Conservation (phyloP, 345 rosid genomes). For the Gossypium herbaceum region DNA sequence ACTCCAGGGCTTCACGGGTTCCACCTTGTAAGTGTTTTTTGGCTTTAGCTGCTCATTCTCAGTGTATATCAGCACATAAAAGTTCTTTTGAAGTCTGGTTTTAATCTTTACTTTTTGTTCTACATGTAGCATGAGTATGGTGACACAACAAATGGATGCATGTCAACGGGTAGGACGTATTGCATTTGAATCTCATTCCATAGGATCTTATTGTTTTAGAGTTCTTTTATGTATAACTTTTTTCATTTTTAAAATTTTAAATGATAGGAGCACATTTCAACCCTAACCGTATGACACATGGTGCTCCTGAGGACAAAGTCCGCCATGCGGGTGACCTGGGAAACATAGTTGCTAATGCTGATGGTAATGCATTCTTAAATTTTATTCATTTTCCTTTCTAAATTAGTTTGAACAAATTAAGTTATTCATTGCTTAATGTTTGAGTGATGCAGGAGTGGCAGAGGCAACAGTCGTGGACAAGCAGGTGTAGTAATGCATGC, state of each 20-base stretch:
- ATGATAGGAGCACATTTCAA: constrained; percentile 83
- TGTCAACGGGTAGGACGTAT: constrained; percentile 65
- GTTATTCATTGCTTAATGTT: constrained; percentile 6
- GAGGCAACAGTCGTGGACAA: constrained; percentile 79
- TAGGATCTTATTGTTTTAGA: neutral
- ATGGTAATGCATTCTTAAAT: constrained; percentile 46
- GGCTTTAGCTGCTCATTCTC: constrained; percentile 13
- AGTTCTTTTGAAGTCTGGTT: neutral
- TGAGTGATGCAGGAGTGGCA: constrained; percentile 57
- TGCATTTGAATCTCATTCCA: neutral
- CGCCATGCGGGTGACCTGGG: constrained; percentile 99
- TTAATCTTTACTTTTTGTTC: neutral
- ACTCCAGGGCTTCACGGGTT: constrained; percentile 50
- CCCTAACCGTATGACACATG: constrained; percentile 79
- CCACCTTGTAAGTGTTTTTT: constrained; percentile 50
- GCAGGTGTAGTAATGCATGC: constrained; percentile 45
- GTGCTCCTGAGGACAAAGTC: constrained; percentile 84
- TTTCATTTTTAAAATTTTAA: neutral
- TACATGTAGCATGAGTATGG: constrained; percentile 76
- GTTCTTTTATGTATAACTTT: neutral
- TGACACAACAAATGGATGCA: constrained; percentile 97
- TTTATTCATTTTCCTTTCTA: neutral
- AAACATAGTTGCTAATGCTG: constrained; percentile 88
- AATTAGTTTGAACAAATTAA: neutral
- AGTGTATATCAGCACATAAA: neutral